Conservation (phyloP, 257 asterid species). For the Rhazya stricta region DNA sequence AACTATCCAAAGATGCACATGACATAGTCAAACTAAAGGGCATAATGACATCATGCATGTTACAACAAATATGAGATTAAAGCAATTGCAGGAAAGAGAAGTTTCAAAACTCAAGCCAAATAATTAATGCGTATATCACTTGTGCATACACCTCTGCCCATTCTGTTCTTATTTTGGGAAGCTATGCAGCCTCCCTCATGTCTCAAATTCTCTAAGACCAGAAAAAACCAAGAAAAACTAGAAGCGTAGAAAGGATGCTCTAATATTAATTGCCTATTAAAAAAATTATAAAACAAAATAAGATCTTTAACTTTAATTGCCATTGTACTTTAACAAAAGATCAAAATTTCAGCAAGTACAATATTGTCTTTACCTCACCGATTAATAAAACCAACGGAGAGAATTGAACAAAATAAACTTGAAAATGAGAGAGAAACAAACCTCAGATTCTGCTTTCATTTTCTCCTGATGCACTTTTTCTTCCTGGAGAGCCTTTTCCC, state of each 20-base stretch:
- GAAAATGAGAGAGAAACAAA: conserved; percentile 13
- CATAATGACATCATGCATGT: neutral
- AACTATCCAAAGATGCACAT: neutral
- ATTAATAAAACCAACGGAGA: too few species aligned
- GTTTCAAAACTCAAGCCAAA: neutral
- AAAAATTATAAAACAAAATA: neutral
- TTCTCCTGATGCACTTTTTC: conserved; percentile 64
- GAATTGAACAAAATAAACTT: neutral
- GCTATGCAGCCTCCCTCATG: neutral
- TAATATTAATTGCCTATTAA: too few species aligned
- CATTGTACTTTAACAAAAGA: neutral
- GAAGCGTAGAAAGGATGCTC: too few species aligned
- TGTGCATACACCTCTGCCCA: neutral
- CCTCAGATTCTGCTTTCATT: conserved; percentile 79
- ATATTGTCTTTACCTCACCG: neutral
- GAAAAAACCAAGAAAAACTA: neutral
- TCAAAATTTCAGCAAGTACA: neutral
- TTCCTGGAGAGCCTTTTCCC: conserved; percentile 60
- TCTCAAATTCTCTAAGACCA: neutral
- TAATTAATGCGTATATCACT: neutral
- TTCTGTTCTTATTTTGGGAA: neutral
- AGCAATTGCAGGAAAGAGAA: neutral
- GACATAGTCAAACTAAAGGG: neutral
- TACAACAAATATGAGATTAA: neutral
- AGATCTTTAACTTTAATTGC: neutral